phyloP scores from a whole-genome alignment of 768 basidiomycete genomes.

The Lactarius sanguifluus region DNA sequence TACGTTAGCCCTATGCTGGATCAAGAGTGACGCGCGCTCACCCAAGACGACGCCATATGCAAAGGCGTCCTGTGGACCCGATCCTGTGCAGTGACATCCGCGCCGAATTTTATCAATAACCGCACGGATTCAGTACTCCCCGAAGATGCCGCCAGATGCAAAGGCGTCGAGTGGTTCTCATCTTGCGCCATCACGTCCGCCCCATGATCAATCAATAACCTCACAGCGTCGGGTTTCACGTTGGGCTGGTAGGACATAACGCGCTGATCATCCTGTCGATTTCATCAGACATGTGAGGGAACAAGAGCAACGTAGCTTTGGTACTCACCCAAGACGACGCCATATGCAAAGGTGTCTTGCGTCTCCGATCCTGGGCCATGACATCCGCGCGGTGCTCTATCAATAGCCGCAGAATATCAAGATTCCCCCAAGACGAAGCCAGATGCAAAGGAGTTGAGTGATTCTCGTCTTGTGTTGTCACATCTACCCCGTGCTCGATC shows the following conservation, averaged over 20 bases:
- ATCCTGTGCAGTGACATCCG: neutral
- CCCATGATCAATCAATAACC: neutral
- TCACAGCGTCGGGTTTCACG: neutral
- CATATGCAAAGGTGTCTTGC: neutral
- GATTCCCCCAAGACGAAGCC: neutral
- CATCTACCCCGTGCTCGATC: neutral
- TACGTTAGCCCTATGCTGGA: neutral
- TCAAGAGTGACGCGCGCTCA: neutral
- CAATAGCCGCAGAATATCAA: too few relatives aligned
- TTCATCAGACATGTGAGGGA: neutral
- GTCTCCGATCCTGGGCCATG: neutral
- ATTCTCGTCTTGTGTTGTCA: neutral
- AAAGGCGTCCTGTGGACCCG: neutral
- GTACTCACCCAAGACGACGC: neutral
- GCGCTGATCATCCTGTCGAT: neutral
- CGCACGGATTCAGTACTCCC: neutral
- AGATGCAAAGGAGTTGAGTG: neutral
- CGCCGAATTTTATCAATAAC: neutral
- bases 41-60: neutral
- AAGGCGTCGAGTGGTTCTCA: neutral
- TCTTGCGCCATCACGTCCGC: neutral
- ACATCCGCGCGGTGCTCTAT: neutral
- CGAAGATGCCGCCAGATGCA: neutral
- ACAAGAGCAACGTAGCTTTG: too few relatives aligned
- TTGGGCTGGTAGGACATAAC: too few relatives aligned